Percentiles rank a stretch among this genome's conserved stretches.
These are phyloP conservation scores for Nepenthes alata DNA, from an alignment of 179 eudicot species.

Conservation along the genomic window DNA sequence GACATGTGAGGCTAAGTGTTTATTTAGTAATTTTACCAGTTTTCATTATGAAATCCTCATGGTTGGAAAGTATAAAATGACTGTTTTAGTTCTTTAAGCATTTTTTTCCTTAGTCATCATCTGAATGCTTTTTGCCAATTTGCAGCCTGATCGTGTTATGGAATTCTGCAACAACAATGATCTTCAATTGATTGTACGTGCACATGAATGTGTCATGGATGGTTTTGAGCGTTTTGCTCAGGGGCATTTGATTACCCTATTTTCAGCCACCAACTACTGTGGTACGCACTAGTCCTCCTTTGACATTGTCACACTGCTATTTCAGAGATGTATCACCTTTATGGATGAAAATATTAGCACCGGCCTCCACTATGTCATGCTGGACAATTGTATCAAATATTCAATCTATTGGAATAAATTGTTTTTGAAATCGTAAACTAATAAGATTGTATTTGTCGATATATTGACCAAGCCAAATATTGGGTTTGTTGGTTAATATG, in stretches of 20 bases:
- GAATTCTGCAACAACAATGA: conserved; percentile 96
- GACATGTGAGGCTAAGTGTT: too few relatives aligned
- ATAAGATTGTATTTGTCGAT: too few relatives aligned
- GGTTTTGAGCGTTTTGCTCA: conserved; percentile 99
- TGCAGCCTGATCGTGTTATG: conserved; percentile 99
- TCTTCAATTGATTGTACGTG: conserved; percentile 94
- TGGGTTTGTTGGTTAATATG: too few relatives aligned
- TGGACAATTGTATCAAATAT: too few relatives aligned
- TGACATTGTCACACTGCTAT: not conserved
- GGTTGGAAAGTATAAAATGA: not conserved
- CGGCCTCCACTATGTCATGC: too few relatives aligned
- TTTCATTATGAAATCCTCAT: not conserved
- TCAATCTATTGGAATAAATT: too few relatives aligned
- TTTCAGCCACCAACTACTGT: conserved; percentile 94
- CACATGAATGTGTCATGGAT: conserved; percentile 99
- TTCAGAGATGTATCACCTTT: not conserved
- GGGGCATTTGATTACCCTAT: conserved; percentile 86
- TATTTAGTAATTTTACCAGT: too few relatives aligned
- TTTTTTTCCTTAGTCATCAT: too few relatives aligned
- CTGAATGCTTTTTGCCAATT: not conserved
- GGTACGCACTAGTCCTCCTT: conserved; percentile 29
- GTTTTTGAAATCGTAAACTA: too few relatives aligned
- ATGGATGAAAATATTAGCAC: too few relatives aligned
- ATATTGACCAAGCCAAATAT: too few relatives aligned
- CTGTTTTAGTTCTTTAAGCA: too few relatives aligned